Evolutionary conservation across 495 filamentous ascomycete genomes (phyloP).

Genomic region (Lophiostoma macrostomum): DNA sequence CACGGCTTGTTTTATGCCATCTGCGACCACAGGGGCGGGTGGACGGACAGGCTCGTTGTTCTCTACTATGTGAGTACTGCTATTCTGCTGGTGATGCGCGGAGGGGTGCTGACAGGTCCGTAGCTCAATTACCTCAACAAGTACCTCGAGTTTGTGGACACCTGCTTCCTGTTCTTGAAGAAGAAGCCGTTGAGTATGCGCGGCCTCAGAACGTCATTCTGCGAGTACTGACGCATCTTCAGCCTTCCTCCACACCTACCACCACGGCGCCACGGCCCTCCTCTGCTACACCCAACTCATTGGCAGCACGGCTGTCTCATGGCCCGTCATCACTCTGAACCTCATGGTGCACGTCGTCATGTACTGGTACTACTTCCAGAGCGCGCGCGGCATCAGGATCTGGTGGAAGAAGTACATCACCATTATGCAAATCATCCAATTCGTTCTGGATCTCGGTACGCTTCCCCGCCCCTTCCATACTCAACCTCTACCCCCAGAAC

Average conservation of each 20-base stretch:
- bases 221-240: not conserved
- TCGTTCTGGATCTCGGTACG: constrained; percentile 75
- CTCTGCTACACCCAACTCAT: constrained; percentile 84
- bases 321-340: constrained; percentile 76
- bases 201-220: not conserved
- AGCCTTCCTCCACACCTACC: constrained; percentile 87
- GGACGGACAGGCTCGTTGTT: constrained; percentile 71
- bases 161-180: constrained; percentile 78
- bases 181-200: constrained; percentile 77
- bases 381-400: constrained; percentile 73
- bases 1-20: constrained; percentile 71
- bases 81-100: not conserved
- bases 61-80: constrained; percentile 69
- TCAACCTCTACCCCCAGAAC: not conserved
- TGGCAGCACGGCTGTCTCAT: constrained; percentile 72
- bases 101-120: constrained; percentile 32
- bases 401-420: constrained; percentile 94
- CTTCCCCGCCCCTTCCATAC: not conserved
- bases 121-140: constrained; percentile 86
- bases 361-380: constrained; percentile 78
- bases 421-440: constrained; percentile 79
- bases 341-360: constrained; percentile 74
- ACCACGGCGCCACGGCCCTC: constrained; percentile 78
- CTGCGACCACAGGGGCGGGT: constrained; percentile 68
- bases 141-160: constrained; percentile 78